Evolutionary conservation across 768 basidiomycete genomes (phyloP), one percentile per base, ranked within the genome.

Genomic region (Auriscalpium microsporum): DNA sequence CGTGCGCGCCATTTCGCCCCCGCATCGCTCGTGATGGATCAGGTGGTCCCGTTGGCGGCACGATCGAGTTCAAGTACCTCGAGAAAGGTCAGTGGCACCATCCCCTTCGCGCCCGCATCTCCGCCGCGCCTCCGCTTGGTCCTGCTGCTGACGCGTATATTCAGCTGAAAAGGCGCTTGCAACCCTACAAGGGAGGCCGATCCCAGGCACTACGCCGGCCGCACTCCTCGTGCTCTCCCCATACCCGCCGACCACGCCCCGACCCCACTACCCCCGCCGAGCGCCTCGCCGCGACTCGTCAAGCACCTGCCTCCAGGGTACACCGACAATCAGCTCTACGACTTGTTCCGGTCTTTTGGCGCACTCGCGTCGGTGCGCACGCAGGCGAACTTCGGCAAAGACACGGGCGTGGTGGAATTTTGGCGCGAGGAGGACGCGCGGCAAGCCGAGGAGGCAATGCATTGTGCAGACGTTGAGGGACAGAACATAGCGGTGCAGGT

Each of bases 151-250:
- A 60, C 52, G 58, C 58, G 60, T 53, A 50, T 52, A 48, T 52
- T 16, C 71, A 93, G 92, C 92, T 59, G 90, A 93, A 71, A 93
- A 91, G 69, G 92, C 92, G 13, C 76, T 94, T 23, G 85, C 90
- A 13, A 92, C 86, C 10, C 75, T 94, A 48, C 87, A 92, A 69
- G 80, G 82, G 60, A 85, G 87, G 61, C 80, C 80, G 45, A 76
- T 92, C 44, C 85, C 83, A 10, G 80, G 75, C 51, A 65, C 82
- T 21, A 70, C 74, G 17, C 83, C 86, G 1, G 73, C 81, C 3
- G 81, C 83, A 1, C 71, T 73, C 52, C 75, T 93, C 48, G 76
- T 83, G 19, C 76, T 94, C 45, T 92, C 91, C 2, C 90, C 91
- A 2, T 93, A 88, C 67, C 88, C 90, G 2, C 86, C 87, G 4